Percentiles rank a stretch among this genome's conserved stretches.
phyloP scores from a whole-genome alignment of 2,329 filamentous ascomycete species.

The Drechslerella dactyloides region DNA sequence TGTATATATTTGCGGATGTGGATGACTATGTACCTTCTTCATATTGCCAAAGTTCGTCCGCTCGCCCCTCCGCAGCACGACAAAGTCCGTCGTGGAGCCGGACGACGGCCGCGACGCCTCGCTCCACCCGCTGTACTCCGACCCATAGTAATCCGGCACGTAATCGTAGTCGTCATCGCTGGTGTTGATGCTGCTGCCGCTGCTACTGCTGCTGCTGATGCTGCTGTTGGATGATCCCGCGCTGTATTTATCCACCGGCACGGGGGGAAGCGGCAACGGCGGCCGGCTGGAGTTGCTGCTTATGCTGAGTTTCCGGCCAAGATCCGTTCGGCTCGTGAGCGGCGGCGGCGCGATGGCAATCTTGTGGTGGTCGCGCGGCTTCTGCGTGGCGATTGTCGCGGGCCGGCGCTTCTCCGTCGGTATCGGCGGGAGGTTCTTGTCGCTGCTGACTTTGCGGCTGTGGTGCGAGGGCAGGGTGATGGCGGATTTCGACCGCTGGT shows the following conservation, averaged over 20 bases:
- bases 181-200: slow-evolving; percentile 18
- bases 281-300: too few relatives aligned
- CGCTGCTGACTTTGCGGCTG: neutral
- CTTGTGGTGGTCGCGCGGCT: too few relatives aligned
- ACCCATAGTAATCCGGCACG: slow-evolving; percentile 67
- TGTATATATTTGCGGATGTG: too few relatives aligned
- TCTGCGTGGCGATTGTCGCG: neutral
- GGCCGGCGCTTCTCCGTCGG: neutral
- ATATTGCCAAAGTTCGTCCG: slow-evolving; percentile 59
- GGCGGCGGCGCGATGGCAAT: too few relatives aligned
- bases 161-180: slow-evolving; percentile 63
- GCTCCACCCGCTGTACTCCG: slow-evolving; percentile 57
- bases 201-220: slow-evolving; percentile 13
- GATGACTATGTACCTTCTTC: slow-evolving; percentile 50
- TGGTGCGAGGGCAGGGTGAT: neutral
- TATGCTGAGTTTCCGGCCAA: too few relatives aligned
- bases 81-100: slow-evolving; percentile 76
- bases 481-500: neutral
- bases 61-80: slow-evolving; percentile 71
- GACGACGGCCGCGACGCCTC: slow-evolving; percentile 58
- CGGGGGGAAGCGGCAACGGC: too few relatives aligned
- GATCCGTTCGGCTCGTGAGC: too few relatives aligned
- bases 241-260: too few relatives aligned
- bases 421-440: slow-evolving; percentile 1
- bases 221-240: neutral